Conservation (phyloP, 1,139 yeast genomes). For the Taiozyma sp. region DNA sequence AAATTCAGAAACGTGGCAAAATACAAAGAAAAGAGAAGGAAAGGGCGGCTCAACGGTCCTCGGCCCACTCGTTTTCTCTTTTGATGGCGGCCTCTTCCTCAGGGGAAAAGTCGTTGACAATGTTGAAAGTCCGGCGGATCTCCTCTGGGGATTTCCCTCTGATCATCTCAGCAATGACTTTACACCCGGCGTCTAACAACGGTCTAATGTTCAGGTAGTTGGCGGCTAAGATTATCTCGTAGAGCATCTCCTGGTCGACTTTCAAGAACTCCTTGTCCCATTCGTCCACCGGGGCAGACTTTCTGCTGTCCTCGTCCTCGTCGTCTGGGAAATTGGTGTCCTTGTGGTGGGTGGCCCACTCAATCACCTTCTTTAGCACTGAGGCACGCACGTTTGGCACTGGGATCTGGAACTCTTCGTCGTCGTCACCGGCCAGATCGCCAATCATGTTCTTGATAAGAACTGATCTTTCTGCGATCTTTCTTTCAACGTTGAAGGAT, state of each 20-base stretch:
- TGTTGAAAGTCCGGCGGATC: slow-evolving; percentile 92
- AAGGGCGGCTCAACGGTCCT: slow-evolving; percentile 59
- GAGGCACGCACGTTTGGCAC: slow-evolving; percentile 86
- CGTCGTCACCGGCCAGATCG: slow-evolving; percentile 60
- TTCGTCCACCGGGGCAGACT: slow-evolving; percentile 81
- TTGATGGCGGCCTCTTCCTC: slow-evolving; percentile 98
- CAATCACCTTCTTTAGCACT: slow-evolving; percentile 86
- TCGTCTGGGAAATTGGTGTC: slow-evolving; percentile 76
- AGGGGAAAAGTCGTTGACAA: slow-evolving; percentile 93
- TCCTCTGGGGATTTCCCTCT: slow-evolving; percentile 96
- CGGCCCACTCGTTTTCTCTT: slow-evolving; percentile 99
- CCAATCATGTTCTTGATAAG: slow-evolving; percentile 88
- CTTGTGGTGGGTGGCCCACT: slow-evolving; percentile 97
- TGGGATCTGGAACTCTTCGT: slow-evolving; percentile 66
- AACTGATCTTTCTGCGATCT: slow-evolving; percentile 87
- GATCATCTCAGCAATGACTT: slow-evolving; percentile 97
- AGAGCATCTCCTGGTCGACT: slow-evolving; percentile 98
- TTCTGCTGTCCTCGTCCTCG: slow-evolving; percentile 78
- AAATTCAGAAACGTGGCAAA: neutral
- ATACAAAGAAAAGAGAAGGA: neutral
- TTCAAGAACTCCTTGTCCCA: slow-evolving; percentile 97
- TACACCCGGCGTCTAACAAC: slow-evolving; percentile 91
- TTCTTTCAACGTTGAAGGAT: slow-evolving; percentile 67
- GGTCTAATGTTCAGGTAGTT: slow-evolving; percentile 94
- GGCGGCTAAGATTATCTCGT: slow-evolving; percentile 94